Percentiles rank a stretch among this genome's conserved stretches.
These are phyloP conservation scores for Arctium lappa DNA, from an alignment of 129 eudicot species.

Conservation along the genomic window DNA sequence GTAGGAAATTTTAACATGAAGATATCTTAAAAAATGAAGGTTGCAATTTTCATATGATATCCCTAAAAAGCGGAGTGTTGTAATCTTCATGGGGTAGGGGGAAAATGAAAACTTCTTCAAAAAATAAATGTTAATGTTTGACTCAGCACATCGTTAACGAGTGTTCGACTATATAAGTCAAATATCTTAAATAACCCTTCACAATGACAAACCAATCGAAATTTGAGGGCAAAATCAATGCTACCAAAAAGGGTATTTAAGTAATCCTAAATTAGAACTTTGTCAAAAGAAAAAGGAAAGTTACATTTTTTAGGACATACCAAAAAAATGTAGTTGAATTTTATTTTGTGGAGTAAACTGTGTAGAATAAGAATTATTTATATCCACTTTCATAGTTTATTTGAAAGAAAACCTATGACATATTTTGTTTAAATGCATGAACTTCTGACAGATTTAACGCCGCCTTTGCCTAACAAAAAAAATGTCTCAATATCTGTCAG, in stretches of 20 bases:
- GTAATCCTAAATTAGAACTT: neutral
- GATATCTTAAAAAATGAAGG: neutral
- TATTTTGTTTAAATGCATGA: neutral
- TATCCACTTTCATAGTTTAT: neutral
- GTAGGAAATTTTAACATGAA: no score
- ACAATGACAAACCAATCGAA: neutral
- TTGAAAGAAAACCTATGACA: no score
- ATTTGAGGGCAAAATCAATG: neutral
- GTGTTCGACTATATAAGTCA: neutral
- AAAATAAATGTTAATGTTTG: neutral
- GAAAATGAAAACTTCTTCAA: neutral
- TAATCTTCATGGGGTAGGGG: neutral
- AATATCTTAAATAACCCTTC: neutral
- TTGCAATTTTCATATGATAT: neutral
- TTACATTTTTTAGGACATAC: neutral
- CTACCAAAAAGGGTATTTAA: neutral
- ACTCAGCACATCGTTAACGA: neutral
- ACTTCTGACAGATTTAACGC: neutral
- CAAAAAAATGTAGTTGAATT: neutral
- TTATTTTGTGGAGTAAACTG: neutral
- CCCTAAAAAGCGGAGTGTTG: neutral
- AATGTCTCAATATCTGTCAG: neutral
- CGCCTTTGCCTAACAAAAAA: neutral
- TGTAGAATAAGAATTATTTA: neutral
- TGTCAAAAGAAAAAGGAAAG: neutral